These are phyloP conservation scores for Hypoxylon sp. DNA, from an alignment of 2,329 filamentous ascomycete species.

Conservation along the genomic window DNA sequence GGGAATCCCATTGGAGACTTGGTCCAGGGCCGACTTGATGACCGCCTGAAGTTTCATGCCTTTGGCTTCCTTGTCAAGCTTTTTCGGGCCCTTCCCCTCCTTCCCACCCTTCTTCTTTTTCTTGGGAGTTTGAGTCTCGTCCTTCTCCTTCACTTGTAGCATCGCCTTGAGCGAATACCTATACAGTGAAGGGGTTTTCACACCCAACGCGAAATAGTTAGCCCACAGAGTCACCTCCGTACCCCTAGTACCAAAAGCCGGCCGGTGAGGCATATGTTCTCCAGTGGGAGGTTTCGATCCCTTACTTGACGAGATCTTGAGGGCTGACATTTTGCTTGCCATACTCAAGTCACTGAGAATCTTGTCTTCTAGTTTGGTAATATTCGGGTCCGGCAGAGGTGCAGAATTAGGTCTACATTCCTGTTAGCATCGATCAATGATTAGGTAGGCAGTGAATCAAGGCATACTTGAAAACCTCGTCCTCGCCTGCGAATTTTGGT, in stretches of 20 bases:
- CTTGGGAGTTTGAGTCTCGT: not conserved
- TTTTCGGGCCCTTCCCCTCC: slow-evolving; percentile 39
- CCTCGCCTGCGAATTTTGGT: slow-evolving; percentile 46
- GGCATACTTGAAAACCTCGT: slow-evolving; percentile 51
- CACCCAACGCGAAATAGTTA: slow-evolving; percentile 65
- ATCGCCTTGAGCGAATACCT: slow-evolving; percentile 61
- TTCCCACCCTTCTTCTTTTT: slow-evolving; percentile 9
- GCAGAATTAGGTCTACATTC: slow-evolving; percentile 33
- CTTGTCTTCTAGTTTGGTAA: slow-evolving; percentile 58
- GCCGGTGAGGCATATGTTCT: slow-evolving; percentile 59
- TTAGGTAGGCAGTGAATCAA: not conserved
- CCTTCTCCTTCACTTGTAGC: slow-evolving; percentile 21
- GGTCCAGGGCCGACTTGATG: slow-evolving; percentile 55
- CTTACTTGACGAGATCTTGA: slow-evolving; percentile 47
- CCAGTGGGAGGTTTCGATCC: slow-evolving; percentile 21
- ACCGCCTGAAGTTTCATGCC: slow-evolving; percentile 60
- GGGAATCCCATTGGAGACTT: slow-evolving; percentile 52
- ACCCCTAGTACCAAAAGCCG: slow-evolving; percentile 63
- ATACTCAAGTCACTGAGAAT: slow-evolving; percentile 53
- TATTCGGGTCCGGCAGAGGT: slow-evolving; percentile 47
- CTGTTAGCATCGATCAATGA: slow-evolving; percentile 2
- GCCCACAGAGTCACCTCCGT: slow-evolving; percentile 61
- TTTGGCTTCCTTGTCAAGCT: slow-evolving; percentile 52
- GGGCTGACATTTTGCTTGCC: slow-evolving; percentile 53
- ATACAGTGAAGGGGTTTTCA: slow-evolving; percentile 55